Evolutionary conservation across 306 rosid genomes (phyloP), one percentile per base, ranked within the genome.

Genomic region (Corylus heterophylla): DNA sequence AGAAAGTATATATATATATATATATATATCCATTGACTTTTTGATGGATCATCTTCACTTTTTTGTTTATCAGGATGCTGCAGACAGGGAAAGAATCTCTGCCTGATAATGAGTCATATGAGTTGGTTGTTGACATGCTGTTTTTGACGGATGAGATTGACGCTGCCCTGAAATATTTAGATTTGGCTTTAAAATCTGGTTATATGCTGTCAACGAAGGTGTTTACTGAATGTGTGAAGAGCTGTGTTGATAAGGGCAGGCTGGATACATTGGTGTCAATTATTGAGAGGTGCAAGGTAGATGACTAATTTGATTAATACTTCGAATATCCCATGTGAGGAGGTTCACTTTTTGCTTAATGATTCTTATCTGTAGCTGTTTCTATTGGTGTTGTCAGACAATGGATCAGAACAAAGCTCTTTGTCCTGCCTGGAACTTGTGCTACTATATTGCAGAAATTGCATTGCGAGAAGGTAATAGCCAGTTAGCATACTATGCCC

Each of bases 321-420:
- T 50, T 42, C 22, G 52, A 58, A 37, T 66, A 70, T 75, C 80
- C 69, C 52, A 45, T 54, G 69, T 27, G 18, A 27, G 16, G 58
- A 47, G 51, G 69, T 56, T 79, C 74, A 50, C 48, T 37, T 79
- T 45, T 75, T 76, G 76, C 50, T 75, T 83, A 1, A 74, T 74
- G 54, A 61, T 62, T 66, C 56, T 82, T 82, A 35, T 75, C 51
- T 72, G 64, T 81, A 44, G 69, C 58, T 66, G 45, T 61, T 77
- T 25, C 50, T 75, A 49, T 74, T 84, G 81, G 68, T 82, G 73
- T 81, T 82, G 78, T 78, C 90, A 95, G 98, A 45, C 90, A 69
- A 89, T 90, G 89, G 97, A 84, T 50, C 89, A 93, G 81, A 96
- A 96, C 90, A 96, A 93, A 88, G 90, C 99, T 63, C 98, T 96